phyloP scores from a whole-genome alignment of 176 grass and related monocot species.

The Carex pumila region DNA sequence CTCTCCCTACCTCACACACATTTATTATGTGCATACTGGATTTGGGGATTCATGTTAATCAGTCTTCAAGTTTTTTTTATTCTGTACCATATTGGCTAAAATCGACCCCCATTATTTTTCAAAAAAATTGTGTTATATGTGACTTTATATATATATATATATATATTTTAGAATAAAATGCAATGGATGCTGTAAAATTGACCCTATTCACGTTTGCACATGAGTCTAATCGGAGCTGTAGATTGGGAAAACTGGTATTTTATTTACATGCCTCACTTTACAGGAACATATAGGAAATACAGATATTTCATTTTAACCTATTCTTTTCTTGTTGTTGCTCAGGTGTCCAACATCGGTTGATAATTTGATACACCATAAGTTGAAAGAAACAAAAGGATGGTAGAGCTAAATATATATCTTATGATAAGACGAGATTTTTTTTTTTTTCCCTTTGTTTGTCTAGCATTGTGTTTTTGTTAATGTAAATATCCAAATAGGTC shows the following conservation, averaged over 20 bases:
- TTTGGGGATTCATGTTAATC: background rate
- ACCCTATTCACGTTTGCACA: no score
- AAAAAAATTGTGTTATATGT: no score
- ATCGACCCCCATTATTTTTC: background rate
- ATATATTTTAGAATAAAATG: no score
- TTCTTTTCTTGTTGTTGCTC: background rate
- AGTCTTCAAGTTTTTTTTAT: background rate
- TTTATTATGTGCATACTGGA: background rate
- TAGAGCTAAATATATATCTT: background rate
- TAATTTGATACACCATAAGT: background rate
- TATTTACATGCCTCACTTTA: background rate
- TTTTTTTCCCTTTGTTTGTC: background rate
- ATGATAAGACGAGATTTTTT: background rate
- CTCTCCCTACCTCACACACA: background rate
- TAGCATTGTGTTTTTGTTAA: background rate
- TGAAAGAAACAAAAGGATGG: background rate
- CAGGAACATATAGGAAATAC: background rate
- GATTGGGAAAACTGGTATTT: background rate
- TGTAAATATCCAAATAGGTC: conserved; percentile 1
- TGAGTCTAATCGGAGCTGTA: background rate
- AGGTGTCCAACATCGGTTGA: conserved; percentile 21
- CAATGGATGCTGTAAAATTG: no score
- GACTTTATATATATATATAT: no score
- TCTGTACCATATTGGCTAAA: background rate
- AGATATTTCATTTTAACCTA: background rate